Conservation (phyloP, 768 basidiomycete species). For the Imleria badia region DNA sequence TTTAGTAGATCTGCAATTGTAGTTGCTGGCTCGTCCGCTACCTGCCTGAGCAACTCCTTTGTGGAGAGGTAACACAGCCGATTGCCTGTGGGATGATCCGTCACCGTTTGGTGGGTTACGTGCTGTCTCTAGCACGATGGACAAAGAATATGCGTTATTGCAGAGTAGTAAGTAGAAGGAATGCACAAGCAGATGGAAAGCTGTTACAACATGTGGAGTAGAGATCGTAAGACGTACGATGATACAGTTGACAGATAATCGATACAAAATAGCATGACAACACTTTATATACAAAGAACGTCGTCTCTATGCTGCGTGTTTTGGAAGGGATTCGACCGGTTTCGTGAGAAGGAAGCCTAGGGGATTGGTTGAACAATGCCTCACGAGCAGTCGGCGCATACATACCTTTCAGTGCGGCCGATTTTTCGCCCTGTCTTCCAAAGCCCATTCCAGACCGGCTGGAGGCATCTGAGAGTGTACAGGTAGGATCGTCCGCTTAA, state of each 20-base stretch:
- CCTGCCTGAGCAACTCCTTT: too few species aligned
- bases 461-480: slow-evolving; percentile 18
- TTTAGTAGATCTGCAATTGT: too few species aligned
- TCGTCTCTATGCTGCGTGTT: slow-evolving; percentile 32
- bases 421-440: slow-evolving; percentile 79
- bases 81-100: too few species aligned
- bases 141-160: neutral
- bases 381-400: slow-evolving; percentile 9
- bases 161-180: neutral
- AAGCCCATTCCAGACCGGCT: slow-evolving; percentile 63
- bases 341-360: slow-evolving; percentile 56
- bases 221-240: neutral
- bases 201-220: slow-evolving; percentile 3
- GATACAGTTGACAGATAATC: neutral
- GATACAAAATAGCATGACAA: slow-evolving; percentile 2
- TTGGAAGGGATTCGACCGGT: slow-evolving; percentile 58
- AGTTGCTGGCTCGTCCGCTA: too few species aligned
- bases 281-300: neutral
- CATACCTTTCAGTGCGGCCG: slow-evolving; percentile 62
- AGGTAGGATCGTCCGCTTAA: slow-evolving; percentile 1
- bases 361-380: neutral
- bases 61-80: too few species aligned
- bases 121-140: neutral
- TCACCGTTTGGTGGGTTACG: too few species aligned
- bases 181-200: slow-evolving; percentile 7